These are phyloP conservation scores for Aspergillus ustus DNA, from an alignment of 2,329 filamentous ascomycete genomes.

Conservation along the genomic window DNA sequence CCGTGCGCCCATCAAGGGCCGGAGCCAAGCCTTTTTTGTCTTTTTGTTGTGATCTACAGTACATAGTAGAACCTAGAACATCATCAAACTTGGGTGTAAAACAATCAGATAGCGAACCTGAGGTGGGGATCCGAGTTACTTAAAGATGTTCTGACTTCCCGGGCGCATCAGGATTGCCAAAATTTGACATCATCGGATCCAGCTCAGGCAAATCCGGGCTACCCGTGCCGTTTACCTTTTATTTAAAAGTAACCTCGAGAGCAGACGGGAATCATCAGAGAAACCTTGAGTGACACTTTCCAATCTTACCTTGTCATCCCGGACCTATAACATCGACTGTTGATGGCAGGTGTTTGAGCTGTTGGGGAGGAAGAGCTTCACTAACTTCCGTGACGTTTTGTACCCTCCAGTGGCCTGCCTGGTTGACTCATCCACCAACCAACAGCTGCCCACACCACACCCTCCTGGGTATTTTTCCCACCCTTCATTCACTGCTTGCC, in stretches of 20 bases:
- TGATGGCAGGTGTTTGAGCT: conserved; percentile 10
- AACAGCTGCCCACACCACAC: conserved; percentile 21
- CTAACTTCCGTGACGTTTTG: conserved; percentile 12
- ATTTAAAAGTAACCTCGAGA: not conserved
- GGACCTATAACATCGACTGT: conserved; percentile 11
- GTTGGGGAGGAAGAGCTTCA: conserved; percentile 2
- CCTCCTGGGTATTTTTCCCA: conserved; percentile 14
- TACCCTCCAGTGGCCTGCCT: not conserved
- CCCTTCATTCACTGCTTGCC: conserved; percentile 1
- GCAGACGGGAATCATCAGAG: not conserved
- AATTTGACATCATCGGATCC: conserved; percentile 16
- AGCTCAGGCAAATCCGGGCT: conserved; percentile 9
- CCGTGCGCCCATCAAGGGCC: conserved; percentile 11
- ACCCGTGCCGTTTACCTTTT: not conserved
- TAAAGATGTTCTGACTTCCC: conserved; percentile 4
- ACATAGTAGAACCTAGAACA: conserved; percentile 16
- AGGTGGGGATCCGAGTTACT: conserved; percentile 5
- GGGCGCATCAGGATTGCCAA: conserved; percentile 7
- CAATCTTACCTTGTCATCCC: not conserved
- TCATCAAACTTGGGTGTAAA: not conserved
- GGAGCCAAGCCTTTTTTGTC: conserved; percentile 6
- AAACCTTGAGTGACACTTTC: conserved; percentile 3
- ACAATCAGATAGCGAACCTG: not conserved
- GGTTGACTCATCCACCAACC: conserved; percentile 28
- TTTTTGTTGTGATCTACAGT: conserved; percentile 16